Evolutionary conservation across 768 basidiomycete genomes (phyloP).

Genomic region (Tephrocybe rancida): DNA sequence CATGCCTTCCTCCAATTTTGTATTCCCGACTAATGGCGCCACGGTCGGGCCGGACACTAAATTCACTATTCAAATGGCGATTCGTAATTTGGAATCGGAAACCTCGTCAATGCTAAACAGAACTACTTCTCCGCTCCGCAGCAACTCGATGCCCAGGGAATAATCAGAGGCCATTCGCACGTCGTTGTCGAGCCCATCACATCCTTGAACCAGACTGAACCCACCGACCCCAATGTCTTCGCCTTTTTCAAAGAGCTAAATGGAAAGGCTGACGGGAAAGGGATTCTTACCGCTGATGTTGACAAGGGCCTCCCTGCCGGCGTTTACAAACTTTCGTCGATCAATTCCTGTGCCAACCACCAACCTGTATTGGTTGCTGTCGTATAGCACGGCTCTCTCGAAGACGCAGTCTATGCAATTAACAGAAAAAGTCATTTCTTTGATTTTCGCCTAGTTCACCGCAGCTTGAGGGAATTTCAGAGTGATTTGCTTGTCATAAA

Average conservation of each 20-base stretch:
- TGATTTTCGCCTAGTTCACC: background rate
- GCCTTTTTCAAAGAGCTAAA: constrained; percentile 62
- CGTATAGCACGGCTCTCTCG: constrained; percentile 60
- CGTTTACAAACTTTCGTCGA: constrained; percentile 59
- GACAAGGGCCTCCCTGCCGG: constrained; percentile 58
- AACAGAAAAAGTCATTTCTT: background rate
- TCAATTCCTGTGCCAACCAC: constrained; percentile 62
- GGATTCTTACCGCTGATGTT: constrained; percentile 54
- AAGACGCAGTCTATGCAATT: constrained; percentile 61
- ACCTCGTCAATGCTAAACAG: constrained; percentile 56
- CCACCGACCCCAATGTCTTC: constrained; percentile 53
- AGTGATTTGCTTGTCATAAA: constrained; percentile 13
- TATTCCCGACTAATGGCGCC: constrained; percentile 42
- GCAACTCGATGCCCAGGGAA: constrained; percentile 33
- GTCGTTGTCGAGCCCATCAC: constrained; percentile 54
- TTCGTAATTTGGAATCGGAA: constrained; percentile 50
- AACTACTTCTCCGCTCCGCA: constrained; percentile 49
- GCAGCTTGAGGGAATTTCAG: constrained; percentile 24
- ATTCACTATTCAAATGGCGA: constrained; percentile 55
- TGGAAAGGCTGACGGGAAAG: constrained; percentile 41
- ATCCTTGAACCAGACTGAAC: constrained; percentile 42
- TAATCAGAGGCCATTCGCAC: constrained; percentile 61
- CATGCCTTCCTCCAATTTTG: constrained; percentile 53
- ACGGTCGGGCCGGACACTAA: constrained; percentile 44
- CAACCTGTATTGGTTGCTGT: constrained; percentile 60